Conservation (phyloP, 306 rosid genomes). For the Lathyrus sativus region DNA sequence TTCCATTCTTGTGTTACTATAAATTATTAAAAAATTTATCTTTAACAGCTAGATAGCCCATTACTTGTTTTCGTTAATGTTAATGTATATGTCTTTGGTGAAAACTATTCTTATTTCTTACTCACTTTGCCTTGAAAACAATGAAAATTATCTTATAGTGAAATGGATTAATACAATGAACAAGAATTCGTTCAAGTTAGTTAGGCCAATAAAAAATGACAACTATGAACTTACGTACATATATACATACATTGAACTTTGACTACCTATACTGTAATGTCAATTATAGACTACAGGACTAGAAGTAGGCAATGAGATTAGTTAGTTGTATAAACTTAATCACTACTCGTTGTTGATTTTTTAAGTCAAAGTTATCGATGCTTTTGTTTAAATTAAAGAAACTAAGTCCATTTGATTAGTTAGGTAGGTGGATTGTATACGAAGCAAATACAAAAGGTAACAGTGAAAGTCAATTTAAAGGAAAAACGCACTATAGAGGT, state of each 20-base stretch:
- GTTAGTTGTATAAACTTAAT: conserved; percentile 26
- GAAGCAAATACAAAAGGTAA: conserved; percentile 41
- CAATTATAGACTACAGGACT: conserved; percentile 38
- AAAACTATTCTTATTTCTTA: not conserved
- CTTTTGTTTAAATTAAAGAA: conserved; percentile 29
- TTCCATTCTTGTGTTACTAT: conserved; percentile 12
- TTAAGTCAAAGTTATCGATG: conserved; percentile 30
- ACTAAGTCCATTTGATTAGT: no score
- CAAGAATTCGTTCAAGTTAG: not conserved
- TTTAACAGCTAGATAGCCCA: not conserved
- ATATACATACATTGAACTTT: conserved; percentile 13
- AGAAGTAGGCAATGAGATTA: conserved; percentile 20
- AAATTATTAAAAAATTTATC: conserved; percentile 2
- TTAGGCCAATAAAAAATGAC: conserved; percentile 19
- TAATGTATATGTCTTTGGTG: not conserved
- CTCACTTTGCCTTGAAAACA: conserved; percentile 20
- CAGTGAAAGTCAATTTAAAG: conserved; percentile 41
- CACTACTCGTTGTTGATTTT: conserved; percentile 15
- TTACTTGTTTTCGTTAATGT: not conserved
- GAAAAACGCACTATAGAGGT: not conserved
- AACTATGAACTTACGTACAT: not conserved
- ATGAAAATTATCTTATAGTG: conserved; percentile 19
- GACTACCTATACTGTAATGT: not conserved
- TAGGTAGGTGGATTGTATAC: conserved; percentile 35
- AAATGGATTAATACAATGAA: conserved; percentile 19